Evolutionary conservation across 192 early-diverging fungal species (phyloP).

Genomic region (Gamsiella multidivaricata): DNA sequence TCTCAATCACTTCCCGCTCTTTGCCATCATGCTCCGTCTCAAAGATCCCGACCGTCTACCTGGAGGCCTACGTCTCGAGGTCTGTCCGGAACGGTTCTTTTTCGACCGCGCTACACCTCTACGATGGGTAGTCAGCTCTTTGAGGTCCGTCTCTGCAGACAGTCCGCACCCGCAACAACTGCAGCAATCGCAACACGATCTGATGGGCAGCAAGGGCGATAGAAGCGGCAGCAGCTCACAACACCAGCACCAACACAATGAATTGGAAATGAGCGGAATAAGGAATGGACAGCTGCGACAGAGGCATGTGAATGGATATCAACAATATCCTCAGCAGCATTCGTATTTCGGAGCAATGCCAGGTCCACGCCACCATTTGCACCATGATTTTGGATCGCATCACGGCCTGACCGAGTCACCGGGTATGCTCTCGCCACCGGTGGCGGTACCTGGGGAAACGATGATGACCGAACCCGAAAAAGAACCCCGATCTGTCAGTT

Average conservation of each 20-base stretch:
- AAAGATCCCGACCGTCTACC: conserved; percentile 91
- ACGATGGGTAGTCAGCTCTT: conserved; percentile 30
- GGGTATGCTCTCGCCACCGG: no score
- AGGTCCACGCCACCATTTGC: neutral
- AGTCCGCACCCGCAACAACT: conserved; percentile 16
- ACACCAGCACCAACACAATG: conserved; percentile 18
- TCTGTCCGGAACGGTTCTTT: conserved; percentile 48
- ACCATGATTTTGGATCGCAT: neutral
- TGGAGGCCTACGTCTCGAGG: conserved; percentile 62
- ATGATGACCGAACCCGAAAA: conserved; percentile 14
- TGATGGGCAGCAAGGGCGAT: neutral
- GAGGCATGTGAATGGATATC: conserved; percentile 23
- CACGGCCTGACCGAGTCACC: neutral
- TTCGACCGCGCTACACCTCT: conserved; percentile 32
- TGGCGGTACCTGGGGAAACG: neutral
- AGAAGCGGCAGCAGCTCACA: conserved; percentile 25
- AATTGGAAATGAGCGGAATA: neutral
- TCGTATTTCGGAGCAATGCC: conserved; percentile 7
- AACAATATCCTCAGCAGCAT: conserved; percentile 31
- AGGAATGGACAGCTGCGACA: neutral
- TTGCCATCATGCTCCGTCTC: conserved; percentile 89
- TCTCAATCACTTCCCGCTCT: conserved; percentile 96
- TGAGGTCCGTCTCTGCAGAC: conserved; percentile 16
- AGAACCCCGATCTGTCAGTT: conserved; percentile 49
- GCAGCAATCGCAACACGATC: conserved; percentile 11